Percentiles rank a stretch among this genome's conserved stretches.
phyloP scores from a whole-genome alignment of 2,329 filamentous ascomycete genomes.

The Drechslerella stenobrocha region DNA sequence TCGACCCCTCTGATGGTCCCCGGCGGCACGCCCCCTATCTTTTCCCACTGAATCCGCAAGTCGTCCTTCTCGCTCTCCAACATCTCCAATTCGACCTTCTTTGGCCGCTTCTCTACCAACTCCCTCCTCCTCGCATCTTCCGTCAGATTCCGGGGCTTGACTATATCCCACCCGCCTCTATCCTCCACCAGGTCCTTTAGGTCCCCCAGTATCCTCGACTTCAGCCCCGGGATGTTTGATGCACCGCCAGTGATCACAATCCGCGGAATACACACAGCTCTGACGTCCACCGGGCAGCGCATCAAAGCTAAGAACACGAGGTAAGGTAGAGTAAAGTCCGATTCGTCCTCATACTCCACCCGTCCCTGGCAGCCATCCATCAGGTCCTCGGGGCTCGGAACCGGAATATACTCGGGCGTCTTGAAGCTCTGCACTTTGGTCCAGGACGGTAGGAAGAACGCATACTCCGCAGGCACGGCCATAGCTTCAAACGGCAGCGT shows the following conservation, averaged over 20 bases:
- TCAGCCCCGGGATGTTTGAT: conserved; percentile 76
- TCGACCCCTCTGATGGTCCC: conserved; percentile 60
- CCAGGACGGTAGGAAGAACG: conserved; percentile 66
- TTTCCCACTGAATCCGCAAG: conserved; percentile 37
- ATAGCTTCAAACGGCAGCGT: conserved; percentile 47
- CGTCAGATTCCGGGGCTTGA: conserved; percentile 31
- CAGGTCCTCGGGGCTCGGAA: conserved; percentile 60
- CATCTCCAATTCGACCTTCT: conserved; percentile 35
- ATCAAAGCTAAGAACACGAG: conserved; percentile 77
- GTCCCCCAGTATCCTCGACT: conserved; percentile 74
- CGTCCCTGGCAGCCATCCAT: conserved; percentile 55
- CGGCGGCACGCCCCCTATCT: conserved; percentile 33
- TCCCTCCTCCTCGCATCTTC: conserved; percentile 18
- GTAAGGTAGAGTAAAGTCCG: conserved; percentile 77
- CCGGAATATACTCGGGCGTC: conserved; percentile 25
- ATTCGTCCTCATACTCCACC: conserved; percentile 65
- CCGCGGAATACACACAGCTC: conserved; percentile 82
- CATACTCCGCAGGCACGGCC: conserved; percentile 65
- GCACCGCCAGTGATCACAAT: conserved; percentile 84
- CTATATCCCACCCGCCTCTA: conserved; percentile 67
- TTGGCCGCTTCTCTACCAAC: conserved; percentile 21
- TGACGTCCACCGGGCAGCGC: conserved; percentile 75
- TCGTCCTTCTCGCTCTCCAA: conserved; percentile 42
- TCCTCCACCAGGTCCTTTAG: conserved; percentile 67
- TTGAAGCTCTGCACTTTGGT: conserved; percentile 38